Evolutionary conservation across 2,329 filamentous ascomycete species (phyloP), one percentile per base, ranked within the genome.

Genomic region (Esteya vermicola): DNA sequence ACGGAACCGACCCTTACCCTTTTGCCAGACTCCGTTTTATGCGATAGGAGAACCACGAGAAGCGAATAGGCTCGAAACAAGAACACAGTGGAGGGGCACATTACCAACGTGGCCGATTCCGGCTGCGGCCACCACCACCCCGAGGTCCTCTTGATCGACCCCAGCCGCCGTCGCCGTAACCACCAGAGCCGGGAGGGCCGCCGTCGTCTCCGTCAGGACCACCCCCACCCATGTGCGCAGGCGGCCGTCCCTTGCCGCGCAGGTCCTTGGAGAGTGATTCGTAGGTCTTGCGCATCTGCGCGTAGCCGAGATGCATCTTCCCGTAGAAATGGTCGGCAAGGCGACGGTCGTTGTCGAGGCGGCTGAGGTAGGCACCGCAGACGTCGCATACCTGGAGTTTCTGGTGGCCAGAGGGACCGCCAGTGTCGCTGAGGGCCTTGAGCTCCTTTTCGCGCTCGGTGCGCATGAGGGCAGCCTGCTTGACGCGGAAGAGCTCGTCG

Each of bases 361-460:
- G 68, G 46, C 79, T 86, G 28, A 98, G 71, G 57, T 96, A 98
- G 6, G 91, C 91, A 46, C 91, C 91, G 59, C 91, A 98, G 1
- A 96, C 91, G 60, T 98, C 91, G 68, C 91, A 98, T 35, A 98
- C 91, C 58, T 98, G 91, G 31, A 98, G 68, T 59, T 98, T 98
- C 65, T 98, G 91, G 60, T 98, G 91, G 16, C 91, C 91, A 0
- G 79, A 86, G 0, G 91, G 91, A 0, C 91, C 91, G 21, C 80
- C 85, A 0, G 89, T 96, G 61, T 98, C 91, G 41, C 82, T 83
- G 20, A 98, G 70, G 4, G 81, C 78, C 59, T 94, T 93, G 44
- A 98, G 71, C 54, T 96, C 89, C 45, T 81, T 75, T 62, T 95
- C 88, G 46, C 77, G 76, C 45, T 91, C 85, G 44, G 79, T 72